A percentile compares a stretch with the other conserved stretches of the same genome.
Conservation (phyloP, 495 filamentous ascomycete species). For the Xylaria sp. region DNA sequence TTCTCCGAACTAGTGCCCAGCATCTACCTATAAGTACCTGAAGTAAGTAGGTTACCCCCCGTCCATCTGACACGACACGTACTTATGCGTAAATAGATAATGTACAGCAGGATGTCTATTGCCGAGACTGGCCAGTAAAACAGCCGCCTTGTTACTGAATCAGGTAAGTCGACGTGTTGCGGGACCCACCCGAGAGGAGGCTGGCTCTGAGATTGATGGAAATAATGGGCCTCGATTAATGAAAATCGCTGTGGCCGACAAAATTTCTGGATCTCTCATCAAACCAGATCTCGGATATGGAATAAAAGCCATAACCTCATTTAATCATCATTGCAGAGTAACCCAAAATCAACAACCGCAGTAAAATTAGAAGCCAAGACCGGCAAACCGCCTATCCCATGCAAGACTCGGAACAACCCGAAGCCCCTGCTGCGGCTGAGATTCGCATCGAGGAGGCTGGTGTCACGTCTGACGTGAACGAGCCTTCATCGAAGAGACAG, state of each 20-base stretch:
- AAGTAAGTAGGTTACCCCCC: too few relatives aligned
- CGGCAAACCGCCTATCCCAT: neutral
- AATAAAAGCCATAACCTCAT: neutral
- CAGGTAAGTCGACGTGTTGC: slow-evolving; percentile 11
- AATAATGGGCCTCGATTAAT: slow-evolving; percentile 22
- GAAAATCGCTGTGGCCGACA: slow-evolving; percentile 24
- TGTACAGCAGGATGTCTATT: neutral
- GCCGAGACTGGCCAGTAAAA: slow-evolving; percentile 6
- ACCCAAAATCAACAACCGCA: neutral
- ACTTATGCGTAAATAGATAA: neutral
- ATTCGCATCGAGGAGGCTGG: slow-evolving; percentile 19
- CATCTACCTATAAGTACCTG: too few relatives aligned
- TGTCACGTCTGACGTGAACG: slow-evolving; percentile 25
- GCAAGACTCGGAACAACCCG: slow-evolving; percentile 23
- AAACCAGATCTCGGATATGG: slow-evolving; percentile 1
- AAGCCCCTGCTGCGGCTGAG: slow-evolving; percentile 15
- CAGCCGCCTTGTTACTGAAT: slow-evolving; percentile 3
- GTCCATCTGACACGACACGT: neutral
- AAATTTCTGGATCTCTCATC: slow-evolving; percentile 15
- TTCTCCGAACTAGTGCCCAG: too few relatives aligned
- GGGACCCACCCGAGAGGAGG: neutral
- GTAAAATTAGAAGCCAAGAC: neutral
- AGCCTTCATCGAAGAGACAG: slow-evolving; percentile 41
- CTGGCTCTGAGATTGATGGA: slow-evolving; percentile 6
- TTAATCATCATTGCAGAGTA: neutral